Base-by-base conservation (phyloP, 2,329 filamentous ascomycete species). In the Gnomoniopsis smithogilvyi region DNA sequence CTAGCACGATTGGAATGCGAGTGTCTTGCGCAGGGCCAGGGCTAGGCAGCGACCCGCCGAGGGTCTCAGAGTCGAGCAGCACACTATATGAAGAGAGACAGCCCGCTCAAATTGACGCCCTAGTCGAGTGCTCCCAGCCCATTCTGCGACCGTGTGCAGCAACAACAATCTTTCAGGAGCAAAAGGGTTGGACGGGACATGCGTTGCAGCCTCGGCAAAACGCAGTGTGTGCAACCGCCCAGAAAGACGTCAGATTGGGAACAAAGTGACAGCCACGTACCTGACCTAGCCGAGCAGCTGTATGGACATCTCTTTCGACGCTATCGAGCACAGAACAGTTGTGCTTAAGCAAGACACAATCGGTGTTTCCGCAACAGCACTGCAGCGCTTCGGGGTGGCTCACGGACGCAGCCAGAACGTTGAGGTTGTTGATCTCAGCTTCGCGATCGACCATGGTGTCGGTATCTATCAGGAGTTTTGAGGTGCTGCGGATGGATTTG, bases 251-350 rank as follows among this genome's bases (percentile, higher is more conserved):
- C 43, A 54, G 48, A 46, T 22, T 26, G 21, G 38, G 24, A 21
- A 26, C 46, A 33, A 30, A 43, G 26, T 24, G 41, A 24, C 49
- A 43, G 30, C 15, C 36, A 62, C 91, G 71, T 88, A 97, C 94
- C 90, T 97, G 91, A 65, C 95, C 95, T 67, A 97, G 83, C 71
- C 89, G 84, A 51, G 92, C 95, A 45, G 95, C 95, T 54, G 86
- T 91, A 67, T 88, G 87, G 56, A 97, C 90, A 76, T 97, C 91
- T 67, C 88, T 89, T 75, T 98, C 94, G 64, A 98, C 82, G 62
- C 85, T 88, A 66, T 91, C 87, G 50, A 98, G 80, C 63, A 92
- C 81, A 49, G 83, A 81, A 72, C 87, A 88, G 75, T 94, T 97
- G 75, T 93, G 88, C 73, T 85, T 86, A 63, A 97, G 81, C 71